Conservation (phyloP, 2,329 filamentous ascomycete species). For the Aureobasidium sp. region DNA sequence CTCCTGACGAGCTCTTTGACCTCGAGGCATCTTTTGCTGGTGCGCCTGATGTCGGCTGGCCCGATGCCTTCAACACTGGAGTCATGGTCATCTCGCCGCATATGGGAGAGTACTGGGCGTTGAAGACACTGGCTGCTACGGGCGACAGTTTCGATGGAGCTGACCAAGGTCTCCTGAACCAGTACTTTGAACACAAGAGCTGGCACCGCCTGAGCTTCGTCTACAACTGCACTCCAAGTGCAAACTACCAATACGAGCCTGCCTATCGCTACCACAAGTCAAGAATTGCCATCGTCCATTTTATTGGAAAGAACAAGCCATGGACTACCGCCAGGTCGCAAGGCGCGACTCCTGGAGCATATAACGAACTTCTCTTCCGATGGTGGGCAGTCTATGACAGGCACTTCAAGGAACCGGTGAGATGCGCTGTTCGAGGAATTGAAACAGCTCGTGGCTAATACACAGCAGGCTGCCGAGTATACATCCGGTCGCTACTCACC, state of each 20-base stretch:
- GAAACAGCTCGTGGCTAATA: conserved; percentile 11
- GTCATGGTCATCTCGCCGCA: conserved; percentile 87
- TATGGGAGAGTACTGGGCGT: conserved; percentile 77
- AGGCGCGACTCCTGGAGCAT: conserved; percentile 53
- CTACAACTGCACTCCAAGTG: conserved; percentile 95
- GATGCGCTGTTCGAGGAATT: conserved; percentile 8
- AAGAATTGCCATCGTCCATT: conserved; percentile 85
- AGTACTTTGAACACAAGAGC: conserved; percentile 70
- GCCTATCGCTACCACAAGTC: conserved; percentile 91
- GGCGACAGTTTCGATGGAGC: conserved; percentile 95
- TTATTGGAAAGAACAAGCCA: conserved; percentile 86
- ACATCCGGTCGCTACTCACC: conserved; percentile 17
- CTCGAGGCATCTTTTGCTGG: conserved; percentile 57
- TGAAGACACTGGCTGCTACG: conserved; percentile 73
- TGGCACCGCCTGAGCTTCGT: conserved; percentile 88
- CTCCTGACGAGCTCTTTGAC: conserved; percentile 87
- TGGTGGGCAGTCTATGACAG: conserved; percentile 96
- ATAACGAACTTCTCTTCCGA: conserved; percentile 73
- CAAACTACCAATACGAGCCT: conserved; percentile 94
- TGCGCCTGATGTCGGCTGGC: conserved; percentile 94
- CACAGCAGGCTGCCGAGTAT: conserved; percentile 12
- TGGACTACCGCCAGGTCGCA: conserved; percentile 49
- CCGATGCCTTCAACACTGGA: conserved; percentile 96
- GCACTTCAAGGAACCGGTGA: conserved; percentile 57
- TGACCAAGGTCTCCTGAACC: conserved; percentile 91